These are phyloP conservation scores for Maudiozyma barnettii DNA, from an alignment of 805 yeast genomes.

Conservation along the genomic window DNA sequence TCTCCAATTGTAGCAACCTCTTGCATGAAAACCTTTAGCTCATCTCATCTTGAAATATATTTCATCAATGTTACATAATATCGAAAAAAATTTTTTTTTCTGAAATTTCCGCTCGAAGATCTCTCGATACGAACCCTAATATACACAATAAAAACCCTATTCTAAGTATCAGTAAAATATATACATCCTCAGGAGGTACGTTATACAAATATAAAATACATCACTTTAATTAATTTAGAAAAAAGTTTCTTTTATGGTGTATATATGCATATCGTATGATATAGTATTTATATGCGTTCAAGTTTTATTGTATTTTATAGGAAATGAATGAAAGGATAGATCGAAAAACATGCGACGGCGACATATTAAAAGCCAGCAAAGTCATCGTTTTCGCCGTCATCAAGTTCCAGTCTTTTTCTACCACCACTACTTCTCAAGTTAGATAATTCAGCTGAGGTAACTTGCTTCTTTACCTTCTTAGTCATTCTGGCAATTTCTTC, in stretches of 20 bases:
- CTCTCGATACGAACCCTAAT: too few relatives aligned
- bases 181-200: too few relatives aligned
- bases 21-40: neutral
- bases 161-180: too few relatives aligned
- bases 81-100: neutral
- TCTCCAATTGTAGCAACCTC: neutral
- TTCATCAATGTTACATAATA: neutral
- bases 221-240: too few relatives aligned
- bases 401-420: slow-evolving; percentile 58
- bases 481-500: slow-evolving; percentile 89
- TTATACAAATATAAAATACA: too few relatives aligned
- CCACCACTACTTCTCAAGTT: slow-evolving; percentile 62
- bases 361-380: slow-evolving; percentile 5
- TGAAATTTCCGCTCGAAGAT: neutral
- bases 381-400: slow-evolving; percentile 30
- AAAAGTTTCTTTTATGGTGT: too few relatives aligned
- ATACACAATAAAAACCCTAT: too few relatives aligned
- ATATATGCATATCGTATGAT: too few relatives aligned
- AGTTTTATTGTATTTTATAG: too few relatives aligned
- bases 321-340: neutral
- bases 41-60: slow-evolving; percentile 2
- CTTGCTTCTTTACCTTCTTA: slow-evolving; percentile 71
- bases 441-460: slow-evolving; percentile 63
- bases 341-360: neutral
- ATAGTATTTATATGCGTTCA: too few relatives aligned